Conservation (phyloP, 1,284 basidiomycete species). For the Chalciporus sp. region DNA sequence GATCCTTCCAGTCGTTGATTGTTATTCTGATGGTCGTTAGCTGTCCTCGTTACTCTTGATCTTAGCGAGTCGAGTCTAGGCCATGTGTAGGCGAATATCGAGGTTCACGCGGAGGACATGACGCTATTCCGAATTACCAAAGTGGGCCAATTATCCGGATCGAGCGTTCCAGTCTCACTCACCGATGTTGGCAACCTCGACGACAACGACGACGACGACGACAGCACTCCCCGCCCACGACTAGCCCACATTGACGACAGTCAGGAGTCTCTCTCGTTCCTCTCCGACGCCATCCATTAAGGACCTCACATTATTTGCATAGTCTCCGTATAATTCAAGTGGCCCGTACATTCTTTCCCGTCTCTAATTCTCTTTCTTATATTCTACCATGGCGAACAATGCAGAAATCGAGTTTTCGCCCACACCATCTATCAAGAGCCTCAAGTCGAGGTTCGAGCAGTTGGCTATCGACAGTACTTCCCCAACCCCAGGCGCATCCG, state of each 20-base stretch:
- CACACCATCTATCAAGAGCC: slow-evolving; percentile 62
- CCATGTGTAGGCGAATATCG: no score
- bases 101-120: neutral
- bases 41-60: no score
- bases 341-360: slow-evolving; percentile 2
- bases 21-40: no score
- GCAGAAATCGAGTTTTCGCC: slow-evolving; percentile 45
- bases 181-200: neutral
- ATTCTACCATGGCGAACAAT: neutral
- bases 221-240: neutral
- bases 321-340: slow-evolving; percentile 9
- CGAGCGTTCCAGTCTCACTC: neutral
- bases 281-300: neutral
- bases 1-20: no score
- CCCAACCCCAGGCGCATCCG: neutral
- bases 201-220: neutral
- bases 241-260: neutral
- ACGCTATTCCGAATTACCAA: slow-evolving; percentile 17
- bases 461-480: slow-evolving; percentile 25
- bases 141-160: slow-evolving; percentile 5
- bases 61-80: no score
- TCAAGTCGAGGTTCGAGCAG: slow-evolving; percentile 68
- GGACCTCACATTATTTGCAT: neutral
- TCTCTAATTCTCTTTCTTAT: neutral
- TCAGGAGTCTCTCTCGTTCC: neutral